Evolutionary conservation across 345 rosid genomes (phyloP), one percentile per base, ranked within the genome.

Genomic region (Heritiera fomes): DNA sequence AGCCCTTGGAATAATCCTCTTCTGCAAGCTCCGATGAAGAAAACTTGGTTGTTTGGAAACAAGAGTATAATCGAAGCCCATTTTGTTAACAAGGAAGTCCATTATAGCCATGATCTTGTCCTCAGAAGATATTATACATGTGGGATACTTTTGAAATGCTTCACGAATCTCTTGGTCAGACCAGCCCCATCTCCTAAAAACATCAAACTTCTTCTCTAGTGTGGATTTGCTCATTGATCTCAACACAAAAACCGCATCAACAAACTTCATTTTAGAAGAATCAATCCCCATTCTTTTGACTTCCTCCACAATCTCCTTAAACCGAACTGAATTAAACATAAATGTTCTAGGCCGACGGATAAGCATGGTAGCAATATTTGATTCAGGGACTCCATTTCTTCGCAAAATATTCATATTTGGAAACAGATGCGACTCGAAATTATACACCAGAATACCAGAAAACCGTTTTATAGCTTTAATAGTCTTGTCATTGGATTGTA

Each of bases 371-470:
- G 14, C 3, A 20, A 80, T 60, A 47, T 76, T 68, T 41, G 70
- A 34, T 15, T 83, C 30, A 2, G 85, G 81, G 17, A 80, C 76
- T 15, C 86, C 85, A 56, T 11, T 4, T n/a, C 75, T 80, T 45
- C 67, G 18, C 60, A 86, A 58, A 52, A 70, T 15, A 3, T 63
- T 28, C 4, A 83, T 20, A 64, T 68, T 62, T 1, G 56, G 70
- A 7, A 47, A 46, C 4, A 81, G 2, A 55, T 13, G 0, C 2
- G 2, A 8, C 9, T 56, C 55, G 9, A n/a, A 5, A 17, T 45
- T 7, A 28, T 3, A 7, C 17, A 1, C 5, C 28, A 86, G n/a
- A 47, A 81, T 17, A 32, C 6, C 15, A 1, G 80, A 15, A 20
- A 5, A 50, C 1, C 77, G 61, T 66, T n/a, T 77, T 3, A 75